Base-by-base conservation (phyloP, 768 basidiomycete species). In the Boletellus emodensis region DNA sequence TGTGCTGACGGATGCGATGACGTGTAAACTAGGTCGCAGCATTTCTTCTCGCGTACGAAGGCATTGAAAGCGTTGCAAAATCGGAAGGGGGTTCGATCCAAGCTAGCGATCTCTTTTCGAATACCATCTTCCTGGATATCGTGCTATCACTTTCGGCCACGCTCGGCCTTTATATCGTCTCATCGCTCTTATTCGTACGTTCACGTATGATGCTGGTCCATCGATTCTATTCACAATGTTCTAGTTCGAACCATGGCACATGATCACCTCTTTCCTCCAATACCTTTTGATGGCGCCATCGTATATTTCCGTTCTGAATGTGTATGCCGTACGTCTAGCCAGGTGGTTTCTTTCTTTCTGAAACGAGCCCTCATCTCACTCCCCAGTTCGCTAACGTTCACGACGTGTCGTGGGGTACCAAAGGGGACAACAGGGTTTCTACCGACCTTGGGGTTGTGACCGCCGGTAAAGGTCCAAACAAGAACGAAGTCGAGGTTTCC, bases 191-290 rank as follows among this genome's bases (percentile, higher is more conserved):
- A 42, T 93, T 93, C 71, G 90, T 94, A 62, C 61, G 93, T 80
- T 9, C 30, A 53, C n/a, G 32, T 35, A 30, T 13, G 3, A 22
- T 20, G 6, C 6, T 26, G 14, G 6, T 6, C 33, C 28, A 7
- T 26, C 42, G 6, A 18, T 43, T 18, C 39, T 28, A 53, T 38
- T 40, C 33, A 42, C 40, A 10, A 34, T 28, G n/a, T 13, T 47
- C 46, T 63, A 95, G 84, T 84, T 96, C 59, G 94, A 98, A 58
- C 95, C 95, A 2, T 96, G 94, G 92, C 96, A 99, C 66, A 90
- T 99, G 92, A 76, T 99, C 61, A 97, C 96, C 0, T 91, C 88
- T 6, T 94, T 98, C 71, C 24, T 94, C n/a, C 95, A 94, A 65
- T 95, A 94, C 63, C 67, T 89, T 20, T 78, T 96, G 53, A 83